Evolutionary conservation across 495 filamentous ascomycete species (phyloP).

Genomic region (Neurospora sp.): DNA sequence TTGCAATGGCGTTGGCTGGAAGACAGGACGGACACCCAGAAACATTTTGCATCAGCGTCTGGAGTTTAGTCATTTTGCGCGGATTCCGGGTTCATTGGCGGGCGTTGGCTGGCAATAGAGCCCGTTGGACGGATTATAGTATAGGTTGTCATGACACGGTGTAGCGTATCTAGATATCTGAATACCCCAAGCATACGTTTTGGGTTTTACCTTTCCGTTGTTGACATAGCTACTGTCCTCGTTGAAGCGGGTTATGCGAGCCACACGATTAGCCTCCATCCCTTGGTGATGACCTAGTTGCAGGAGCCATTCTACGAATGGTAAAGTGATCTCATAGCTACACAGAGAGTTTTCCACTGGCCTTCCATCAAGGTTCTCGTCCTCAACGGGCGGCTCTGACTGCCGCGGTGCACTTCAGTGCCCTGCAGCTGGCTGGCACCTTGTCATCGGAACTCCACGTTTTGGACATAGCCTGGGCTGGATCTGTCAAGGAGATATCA

Average conservation of each 20-base stretch:
- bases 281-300: not conserved
- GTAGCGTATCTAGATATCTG: not conserved
- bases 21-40: constrained; percentile 9
- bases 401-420: not conserved
- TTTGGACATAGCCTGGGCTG: not conserved
- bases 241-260: not conserved
- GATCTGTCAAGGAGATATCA: not conserved
- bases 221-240: not conserved
- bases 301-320: not conserved
- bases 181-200: not conserved
- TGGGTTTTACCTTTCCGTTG: not conserved
- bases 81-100: not conserved
- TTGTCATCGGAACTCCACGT: not conserved
- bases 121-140: not conserved
- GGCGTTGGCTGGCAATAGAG: not conserved
- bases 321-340: not conserved
- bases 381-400: not conserved
- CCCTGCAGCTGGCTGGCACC: not conserved
- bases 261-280: not conserved
- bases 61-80: constrained; percentile 8
- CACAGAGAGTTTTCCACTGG: not conserved
- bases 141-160: not conserved
- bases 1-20: constrained; percentile 6
- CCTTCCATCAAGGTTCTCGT: not conserved
- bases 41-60: constrained; percentile 16